Conservation (phyloP, 2,329 filamentous ascomycete species). For the Aspergillus sp. region DNA sequence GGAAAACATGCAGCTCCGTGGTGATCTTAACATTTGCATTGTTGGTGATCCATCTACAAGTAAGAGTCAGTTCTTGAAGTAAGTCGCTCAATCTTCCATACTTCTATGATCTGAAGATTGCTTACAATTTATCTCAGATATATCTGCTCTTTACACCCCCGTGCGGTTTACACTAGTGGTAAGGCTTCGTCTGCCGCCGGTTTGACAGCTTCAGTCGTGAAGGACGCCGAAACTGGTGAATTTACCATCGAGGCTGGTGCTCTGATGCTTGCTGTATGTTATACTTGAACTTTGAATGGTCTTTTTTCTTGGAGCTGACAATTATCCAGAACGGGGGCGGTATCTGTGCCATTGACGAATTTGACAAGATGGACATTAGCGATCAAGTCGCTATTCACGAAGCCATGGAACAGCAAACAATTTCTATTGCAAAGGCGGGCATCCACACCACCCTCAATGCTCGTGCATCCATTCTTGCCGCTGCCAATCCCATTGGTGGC, state of each 20-base stretch:
- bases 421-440: conserved; percentile 96
- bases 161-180: conserved; percentile 94
- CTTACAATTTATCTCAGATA: conserved; percentile 49
- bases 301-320: conserved; percentile 1
- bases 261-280: conserved; percentile 75
- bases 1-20: conserved; percentile 92
- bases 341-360: conserved; percentile 97
- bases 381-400: conserved; percentile 99
- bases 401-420: conserved; percentile 99
- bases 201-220: conserved; percentile 94
- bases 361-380: conserved; percentile 98
- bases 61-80: conserved; percentile 95
- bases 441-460: conserved; percentile 98
- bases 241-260: conserved; percentile 98
- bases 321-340: conserved; percentile 63
- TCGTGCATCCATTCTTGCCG: conserved; percentile 88
- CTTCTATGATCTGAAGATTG: too few species aligned
- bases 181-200: conserved; percentile 96
- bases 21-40: conserved; percentile 98
- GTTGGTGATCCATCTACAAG: conserved; percentile 96
- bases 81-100: conserved; percentile 17
- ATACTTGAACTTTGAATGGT: background rate
- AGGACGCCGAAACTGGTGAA: conserved; percentile 97
- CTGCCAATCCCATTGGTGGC: conserved; percentile 91
- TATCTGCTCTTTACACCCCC: conserved; percentile 91